Base-by-base conservation (phyloP, 495 filamentous ascomycete species). In the Penicillium antarcticum region DNA sequence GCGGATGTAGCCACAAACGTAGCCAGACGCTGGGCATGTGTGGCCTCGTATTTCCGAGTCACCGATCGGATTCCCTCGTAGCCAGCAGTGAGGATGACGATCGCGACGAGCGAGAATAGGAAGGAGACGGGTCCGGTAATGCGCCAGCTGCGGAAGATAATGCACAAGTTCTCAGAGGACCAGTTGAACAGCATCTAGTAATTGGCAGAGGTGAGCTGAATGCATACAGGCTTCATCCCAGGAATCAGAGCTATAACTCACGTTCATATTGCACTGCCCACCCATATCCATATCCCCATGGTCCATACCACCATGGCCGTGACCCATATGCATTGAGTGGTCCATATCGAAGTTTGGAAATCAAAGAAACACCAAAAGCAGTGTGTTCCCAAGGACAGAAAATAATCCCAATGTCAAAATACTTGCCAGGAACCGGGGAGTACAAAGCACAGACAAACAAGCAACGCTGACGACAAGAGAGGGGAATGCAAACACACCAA, bases 121-220 rank as follows among this genome's bases (percentile, higher is more conserved):
- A 98, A 84, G 7, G 83, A 82, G 19, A 78, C 51, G n/a, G 83
- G 82, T 35, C 82, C 84, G 44, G 73, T 80, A 67, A 97, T 74
- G 63, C 86, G 94, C 94, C 94, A 98, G 72, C 84, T 81, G 56
- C 77, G 84, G 78, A 97, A 98, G 70, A 97, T 79, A 63, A 98
- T 92, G 79, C 94, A 98, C 52, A 98, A 87, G 69, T 97, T 83
- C 39, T 81, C 76, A 14, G 90, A 91, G 59, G 87, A 80, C 95
- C 94, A 97, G 45, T 91, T 98, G 71, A 98, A 98, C 31, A 97
- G 82, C 92, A 96, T 97, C 89, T 95, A 54, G 12, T 14, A 24
- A n/a, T 13, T 26, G 31, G 1, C 24, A 4, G 16, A 39, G 2
- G 32, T 48, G 41, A 50, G 51, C 38, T 32, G 51, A 33, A 16